phyloP scores from a whole-genome alignment of 164 flowering plant genomes.

The Berberis vulgaris region DNA sequence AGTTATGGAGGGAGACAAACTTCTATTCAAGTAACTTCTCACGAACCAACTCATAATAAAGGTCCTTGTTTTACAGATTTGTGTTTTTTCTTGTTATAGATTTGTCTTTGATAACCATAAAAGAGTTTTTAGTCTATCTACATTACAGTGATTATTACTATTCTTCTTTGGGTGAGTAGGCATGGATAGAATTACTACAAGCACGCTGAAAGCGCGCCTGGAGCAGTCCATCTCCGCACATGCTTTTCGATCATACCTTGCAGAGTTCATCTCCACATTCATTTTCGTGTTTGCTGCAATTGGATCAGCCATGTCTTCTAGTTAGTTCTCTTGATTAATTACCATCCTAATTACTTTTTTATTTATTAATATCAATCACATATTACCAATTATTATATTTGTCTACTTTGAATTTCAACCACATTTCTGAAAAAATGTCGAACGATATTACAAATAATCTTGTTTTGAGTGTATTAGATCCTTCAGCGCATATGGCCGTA shows the following conservation, averaged over 20 bases:
- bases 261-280: slow-evolving; percentile 9
- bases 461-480: background rate
- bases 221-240: background rate
- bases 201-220: no score
- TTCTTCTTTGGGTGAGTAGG: no score
- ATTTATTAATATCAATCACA: background rate
- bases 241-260: slow-evolving; percentile 1
- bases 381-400: background rate
- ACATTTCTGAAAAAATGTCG: background rate
- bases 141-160: no score
- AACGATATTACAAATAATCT: background rate
- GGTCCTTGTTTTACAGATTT: no score
- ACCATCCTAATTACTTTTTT: background rate
- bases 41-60: no score
- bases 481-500: background rate
- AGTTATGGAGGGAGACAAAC: no score
- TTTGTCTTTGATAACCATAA: no score
- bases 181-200: no score
- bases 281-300: slow-evolving; percentile 6
- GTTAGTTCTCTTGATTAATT: background rate
- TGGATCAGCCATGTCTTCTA: background rate
- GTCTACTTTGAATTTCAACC: background rate
- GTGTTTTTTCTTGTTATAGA: no score
- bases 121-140: no score
- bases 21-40: no score